Base-by-base conservation (phyloP, 106 monocot species). In the Dioscorea zingiberensis region DNA sequence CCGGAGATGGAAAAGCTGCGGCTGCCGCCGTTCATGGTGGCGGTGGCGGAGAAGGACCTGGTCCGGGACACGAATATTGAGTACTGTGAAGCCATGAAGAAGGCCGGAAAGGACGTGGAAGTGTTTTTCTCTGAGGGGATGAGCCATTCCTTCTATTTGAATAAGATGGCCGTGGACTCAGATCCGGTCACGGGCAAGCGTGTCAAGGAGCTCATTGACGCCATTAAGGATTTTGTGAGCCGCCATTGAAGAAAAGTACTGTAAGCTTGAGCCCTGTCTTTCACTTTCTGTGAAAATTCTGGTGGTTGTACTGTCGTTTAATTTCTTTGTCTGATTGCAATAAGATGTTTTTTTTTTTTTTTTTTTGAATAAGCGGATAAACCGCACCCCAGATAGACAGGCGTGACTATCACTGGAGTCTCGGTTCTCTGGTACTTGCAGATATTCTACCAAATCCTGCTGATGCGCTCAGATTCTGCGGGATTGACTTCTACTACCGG, bases 91-190 rank as follows among this genome's bases (percentile, higher is more conserved):
- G 80, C 85, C 15, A 68, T 85, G 82, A 72, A 58, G 73, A 32
- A 28, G 28, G 84, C 88, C 0, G 81, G 86, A 23, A 86, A 89
- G 78, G 78, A 89, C 3, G 74, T 93, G 53, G 81, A 93, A 80
- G 74, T 89, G 66, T 2, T 83, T 21, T 18, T 74, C 14, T 83
- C 66, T 63, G 1, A 19, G n/a, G 88, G 66, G 9, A 74, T 85
- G 7, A 65, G 89, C 5, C 93, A 93, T 57, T 78, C 81, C 14
- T 93, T 89, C 62, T 89, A 94, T 24, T 79, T 94, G 55, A 86
- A 93, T 54, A 83, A 75, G 65, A 23, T 80, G 23, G 85, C 82
- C 3, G 88, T 93, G 27, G 85, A 88, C 23, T 22, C 3, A 8
- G 83, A 89, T 44, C 83, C 86, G 0, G 26, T 24, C 17, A 75